Conservation (phyloP, 2,329 filamentous ascomycete genomes). For the Hypoxylon sp. region DNA sequence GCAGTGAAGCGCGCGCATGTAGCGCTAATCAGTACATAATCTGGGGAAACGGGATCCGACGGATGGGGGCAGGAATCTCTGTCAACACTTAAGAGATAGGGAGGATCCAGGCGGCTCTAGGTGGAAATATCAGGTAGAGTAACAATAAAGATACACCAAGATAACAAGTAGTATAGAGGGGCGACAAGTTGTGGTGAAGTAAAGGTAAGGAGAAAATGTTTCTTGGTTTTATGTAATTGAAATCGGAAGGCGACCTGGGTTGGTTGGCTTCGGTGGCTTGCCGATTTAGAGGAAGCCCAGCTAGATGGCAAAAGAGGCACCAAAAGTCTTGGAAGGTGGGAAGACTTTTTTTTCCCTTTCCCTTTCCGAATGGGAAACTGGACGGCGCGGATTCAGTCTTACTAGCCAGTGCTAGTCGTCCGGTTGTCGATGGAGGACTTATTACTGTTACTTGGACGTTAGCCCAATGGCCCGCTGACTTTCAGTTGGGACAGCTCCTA, state of each 20-base stretch:
- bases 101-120: constrained; percentile 56
- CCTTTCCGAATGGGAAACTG: constrained; percentile 30
- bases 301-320: constrained; percentile 37
- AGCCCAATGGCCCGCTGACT: constrained; percentile 31
- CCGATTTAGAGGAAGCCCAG: constrained; percentile 46
- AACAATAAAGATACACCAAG: constrained; percentile 48
- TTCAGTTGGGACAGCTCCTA: constrained; percentile 37
- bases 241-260: constrained; percentile 49
- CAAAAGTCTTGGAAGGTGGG: constrained; percentile 36
- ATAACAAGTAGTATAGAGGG: constrained; percentile 49
- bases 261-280: constrained; percentile 39
- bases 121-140: constrained; percentile 55
- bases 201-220: constrained; percentile 58
- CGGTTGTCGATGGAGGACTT: constrained; percentile 37
- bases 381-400: constrained; percentile 40
- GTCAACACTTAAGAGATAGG: constrained; percentile 55
- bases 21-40: constrained; percentile 63
- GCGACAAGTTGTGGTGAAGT: constrained; percentile 56
- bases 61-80: constrained; percentile 55
- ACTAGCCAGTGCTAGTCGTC: constrained; percentile 43
- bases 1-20: constrained; percentile 52
- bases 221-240: constrained; percentile 67
- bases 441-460: constrained; percentile 24
- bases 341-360: constrained; percentile 37
- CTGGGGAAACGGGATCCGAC: constrained; percentile 59